A percentile compares a stretch with the other conserved stretches of the same genome.
These are phyloP conservation scores for Melanogaster broomeanus DNA, from an alignment of 768 basidiomycete species.

Conservation along the genomic window DNA sequence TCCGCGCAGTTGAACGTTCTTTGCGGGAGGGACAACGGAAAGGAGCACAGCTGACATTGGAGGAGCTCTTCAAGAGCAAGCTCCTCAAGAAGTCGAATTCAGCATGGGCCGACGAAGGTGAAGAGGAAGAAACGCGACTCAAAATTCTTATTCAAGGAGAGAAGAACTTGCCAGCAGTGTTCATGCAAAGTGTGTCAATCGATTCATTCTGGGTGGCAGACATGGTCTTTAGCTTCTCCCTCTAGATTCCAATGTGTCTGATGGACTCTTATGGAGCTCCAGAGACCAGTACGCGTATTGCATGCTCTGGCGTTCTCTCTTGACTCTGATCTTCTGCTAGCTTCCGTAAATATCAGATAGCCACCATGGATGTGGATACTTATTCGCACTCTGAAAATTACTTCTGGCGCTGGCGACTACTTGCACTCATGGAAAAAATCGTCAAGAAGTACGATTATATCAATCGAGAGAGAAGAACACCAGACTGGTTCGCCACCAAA, in stretches of 20 bases:
- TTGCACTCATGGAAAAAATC: conserved; percentile 50
- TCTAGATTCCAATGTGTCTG: conserved; percentile 27
- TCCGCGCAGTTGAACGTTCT: conserved; percentile 36
- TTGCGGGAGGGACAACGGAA: conserved; percentile 17
- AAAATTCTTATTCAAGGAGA: conserved; percentile 44
- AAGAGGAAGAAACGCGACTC: conserved; percentile 25
- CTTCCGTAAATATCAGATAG: conserved; percentile 45
- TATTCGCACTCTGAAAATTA: conserved; percentile 48
- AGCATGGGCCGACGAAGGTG: conserved; percentile 11
- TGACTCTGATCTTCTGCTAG: conserved; percentile 26
- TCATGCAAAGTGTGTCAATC: conserved; percentile 38
- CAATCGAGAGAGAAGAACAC: conserved; percentile 39
- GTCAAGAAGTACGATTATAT: conserved; percentile 35
- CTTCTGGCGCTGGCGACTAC: conserved; percentile 50
- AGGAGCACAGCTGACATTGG: conserved; percentile 36
- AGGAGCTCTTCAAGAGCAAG: conserved; percentile 30
- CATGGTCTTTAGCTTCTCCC: not conserved
- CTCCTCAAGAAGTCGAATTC: conserved; percentile 17
- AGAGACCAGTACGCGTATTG: conserved; percentile 27
- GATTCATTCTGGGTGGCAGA: not conserved
- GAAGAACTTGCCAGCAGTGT: conserved; percentile 42
- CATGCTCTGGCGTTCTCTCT: not conserved
- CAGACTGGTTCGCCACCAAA: conserved; percentile 49
- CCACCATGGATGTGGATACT: conserved; percentile 46
- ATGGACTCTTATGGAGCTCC: conserved; percentile 34